Percentiles rank a stretch among this genome's conserved stretches.
These are phyloP conservation scores for Plasmodium yoelii DNA, from an alignment of 169 alveolate species.

Conservation along the genomic window DNA sequence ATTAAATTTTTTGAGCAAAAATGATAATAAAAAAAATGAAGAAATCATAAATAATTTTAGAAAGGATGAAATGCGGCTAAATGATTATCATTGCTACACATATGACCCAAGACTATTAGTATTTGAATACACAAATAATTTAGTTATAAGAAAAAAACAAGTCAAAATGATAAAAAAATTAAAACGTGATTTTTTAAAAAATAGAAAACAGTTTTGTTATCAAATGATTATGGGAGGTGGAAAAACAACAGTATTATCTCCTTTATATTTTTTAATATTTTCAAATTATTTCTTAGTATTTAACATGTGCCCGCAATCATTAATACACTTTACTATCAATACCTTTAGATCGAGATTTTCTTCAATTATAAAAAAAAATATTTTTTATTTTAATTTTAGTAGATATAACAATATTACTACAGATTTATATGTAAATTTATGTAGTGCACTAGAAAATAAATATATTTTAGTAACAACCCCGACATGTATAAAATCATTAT, in stretches of 20 bases:
- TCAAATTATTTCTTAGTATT: slow-evolving; percentile 83
- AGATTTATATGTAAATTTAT: slow-evolving; percentile 85
- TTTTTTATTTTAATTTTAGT: slow-evolving; percentile 87
- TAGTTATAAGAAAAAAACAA: slow-evolving; percentile 90
- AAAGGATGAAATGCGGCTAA: not conserved
- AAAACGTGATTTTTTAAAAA: slow-evolving; percentile 81
- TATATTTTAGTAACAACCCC: slow-evolving; percentile 92
- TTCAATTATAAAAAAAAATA: slow-evolving; percentile 87
- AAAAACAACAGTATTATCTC: slow-evolving; percentile 92
- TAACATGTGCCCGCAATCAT: slow-evolving; percentile 90
- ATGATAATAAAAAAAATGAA: not conserved
- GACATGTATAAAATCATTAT: slow-evolving; percentile 89
- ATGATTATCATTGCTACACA: slow-evolving; percentile 32
- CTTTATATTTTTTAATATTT: slow-evolving; percentile 78
- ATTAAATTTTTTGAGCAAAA: not conserved
- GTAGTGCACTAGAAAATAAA: slow-evolving; percentile 89
- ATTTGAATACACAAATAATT: slow-evolving; percentile 91
- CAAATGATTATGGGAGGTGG: slow-evolving; percentile 97
- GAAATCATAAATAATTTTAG: not conserved
- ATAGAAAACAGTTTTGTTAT: slow-evolving; percentile 90
- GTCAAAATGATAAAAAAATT: slow-evolving; percentile 88
- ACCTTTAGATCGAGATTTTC: slow-evolving; percentile 90
- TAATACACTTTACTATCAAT: slow-evolving; percentile 90
- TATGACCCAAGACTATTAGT: slow-evolving; percentile 92
- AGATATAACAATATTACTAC: slow-evolving; percentile 87